Percentiles rank a stretch among this genome's conserved stretches.
These are phyloP conservation scores for Beta corolliflora DNA, from an alignment of 179 eudicot genomes.

Conservation along the genomic window DNA sequence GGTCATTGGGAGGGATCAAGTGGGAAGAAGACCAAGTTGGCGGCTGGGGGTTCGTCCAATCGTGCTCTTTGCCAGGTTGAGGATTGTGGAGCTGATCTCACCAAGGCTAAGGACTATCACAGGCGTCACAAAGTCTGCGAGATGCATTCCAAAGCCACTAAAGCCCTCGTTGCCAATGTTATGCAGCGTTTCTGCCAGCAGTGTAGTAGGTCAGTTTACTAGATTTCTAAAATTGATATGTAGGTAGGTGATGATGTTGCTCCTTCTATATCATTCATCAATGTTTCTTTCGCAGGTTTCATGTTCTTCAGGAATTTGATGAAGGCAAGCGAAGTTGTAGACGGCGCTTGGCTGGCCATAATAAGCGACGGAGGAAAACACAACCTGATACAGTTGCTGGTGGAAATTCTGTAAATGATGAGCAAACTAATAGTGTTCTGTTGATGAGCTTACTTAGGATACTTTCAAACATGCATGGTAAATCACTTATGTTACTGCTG, in stretches of 20 bases:
- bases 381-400: conserved; percentile 57
- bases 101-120: conserved; percentile 8
- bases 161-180: too few relatives aligned
- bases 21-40: conserved; percentile 61
- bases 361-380: conserved; percentile 74
- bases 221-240: not conserved
- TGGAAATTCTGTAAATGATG: conserved; percentile 49
- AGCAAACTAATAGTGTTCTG: conserved; percentile 58
- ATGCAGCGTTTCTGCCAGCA: too few relatives aligned
- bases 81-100: conserved; percentile 70
- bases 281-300: conserved; percentile 57
- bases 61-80: conserved; percentile 76
- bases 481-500: conserved; percentile 12
- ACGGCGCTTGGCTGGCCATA: too few relatives aligned
- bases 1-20: not conserved
- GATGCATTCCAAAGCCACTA: too few relatives aligned
- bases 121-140: too few relatives aligned
- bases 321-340: conserved; percentile 53
- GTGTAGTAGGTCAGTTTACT: conserved; percentile 72
- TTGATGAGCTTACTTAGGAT: conserved; percentile 56
- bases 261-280: not conserved
- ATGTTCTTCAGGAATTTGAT: conserved; percentile 82
- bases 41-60: not conserved
- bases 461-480: too few relatives aligned
- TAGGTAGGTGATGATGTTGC: not conserved